Percentiles rank a stretch among this genome's conserved stretches.
Conservation (phyloP, 2,329 filamentous ascomycete genomes). For the Hypoxylon rubiginosum region DNA sequence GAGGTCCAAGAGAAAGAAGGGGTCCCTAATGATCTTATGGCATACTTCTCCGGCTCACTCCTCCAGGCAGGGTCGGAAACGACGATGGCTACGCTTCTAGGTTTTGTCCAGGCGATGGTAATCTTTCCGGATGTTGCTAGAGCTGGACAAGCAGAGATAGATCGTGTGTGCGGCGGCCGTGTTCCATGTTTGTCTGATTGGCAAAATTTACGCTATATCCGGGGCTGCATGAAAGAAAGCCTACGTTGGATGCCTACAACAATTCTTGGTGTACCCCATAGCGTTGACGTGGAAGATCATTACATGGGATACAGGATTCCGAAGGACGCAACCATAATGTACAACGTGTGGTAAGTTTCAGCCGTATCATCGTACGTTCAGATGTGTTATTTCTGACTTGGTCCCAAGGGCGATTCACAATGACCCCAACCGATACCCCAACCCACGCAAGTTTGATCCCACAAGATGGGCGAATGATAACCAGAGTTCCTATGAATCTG, state of each 20-base stretch:
- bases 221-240: constrained; percentile 60
- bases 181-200: constrained; percentile 60
- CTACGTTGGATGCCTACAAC: constrained; percentile 61
- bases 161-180: constrained; percentile 59
- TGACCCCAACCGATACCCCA: constrained; percentile 57
- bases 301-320: constrained; percentile 60
- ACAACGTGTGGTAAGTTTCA: constrained; percentile 58
- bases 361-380: background rate
- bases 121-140: constrained; percentile 55
- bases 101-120: constrained; percentile 59
- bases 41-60: constrained; percentile 49
- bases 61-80: constrained; percentile 57
- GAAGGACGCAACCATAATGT: constrained; percentile 57
- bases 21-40: constrained; percentile 52
- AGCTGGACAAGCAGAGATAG: constrained; percentile 52
- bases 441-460: constrained; percentile 60
- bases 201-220: constrained; percentile 60
- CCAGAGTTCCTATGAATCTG: constrained; percentile 50
- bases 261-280: constrained; percentile 56
- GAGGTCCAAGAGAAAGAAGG: constrained; percentile 50
- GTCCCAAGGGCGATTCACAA: constrained; percentile 63
- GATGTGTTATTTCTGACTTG: too few species aligned
- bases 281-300: constrained; percentile 53
- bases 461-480: constrained; percentile 48
- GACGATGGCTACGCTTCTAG: constrained; percentile 52